Evolutionary conservation across 352 stramenopile species (phyloP).

Genomic region (Phytophthora cryptogea): DNA sequence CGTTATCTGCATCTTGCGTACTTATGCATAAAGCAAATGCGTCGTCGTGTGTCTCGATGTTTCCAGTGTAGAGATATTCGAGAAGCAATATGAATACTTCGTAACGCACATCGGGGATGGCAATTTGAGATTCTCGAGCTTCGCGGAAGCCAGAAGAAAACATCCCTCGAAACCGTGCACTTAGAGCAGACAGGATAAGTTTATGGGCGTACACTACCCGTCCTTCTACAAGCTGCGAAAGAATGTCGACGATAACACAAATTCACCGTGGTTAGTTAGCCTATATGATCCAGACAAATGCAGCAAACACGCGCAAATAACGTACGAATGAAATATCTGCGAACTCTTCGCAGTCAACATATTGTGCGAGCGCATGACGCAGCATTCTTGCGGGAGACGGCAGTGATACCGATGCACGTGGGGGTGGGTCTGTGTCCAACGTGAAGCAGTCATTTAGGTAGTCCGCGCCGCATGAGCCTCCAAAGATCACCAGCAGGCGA

Average conservation of each 20-base stretch:
- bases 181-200: constrained; percentile 92
- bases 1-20: constrained; percentile 11
- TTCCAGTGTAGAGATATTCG: constrained; percentile 95
- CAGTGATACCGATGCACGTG: constrained; percentile 80
- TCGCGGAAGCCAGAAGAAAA: constrained; percentile 95
- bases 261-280: not conserved
- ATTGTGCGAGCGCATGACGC: constrained; percentile 82
- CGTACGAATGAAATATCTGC: constrained; percentile 94
- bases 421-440: constrained; percentile 93
- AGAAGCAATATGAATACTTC: constrained; percentile 92
- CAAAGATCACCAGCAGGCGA: constrained; percentile 94
- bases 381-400: constrained; percentile 67
- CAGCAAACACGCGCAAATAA: constrained; percentile 11
- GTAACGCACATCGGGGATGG: constrained; percentile 90
- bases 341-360: constrained; percentile 94
- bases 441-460: constrained; percentile 96
- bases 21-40: constrained; percentile 28
- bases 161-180: constrained; percentile 94
- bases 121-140: constrained; percentile 77
- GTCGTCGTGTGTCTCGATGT: constrained; percentile 41
- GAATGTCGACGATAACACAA: not conserved
- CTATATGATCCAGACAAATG: not conserved
- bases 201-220: constrained; percentile 93
- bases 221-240: constrained; percentile 87
- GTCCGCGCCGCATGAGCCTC: constrained; percentile 89